phyloP scores from a whole-genome alignment of 1,139 yeast species.

The Saccharomyces hybrid region DNA sequence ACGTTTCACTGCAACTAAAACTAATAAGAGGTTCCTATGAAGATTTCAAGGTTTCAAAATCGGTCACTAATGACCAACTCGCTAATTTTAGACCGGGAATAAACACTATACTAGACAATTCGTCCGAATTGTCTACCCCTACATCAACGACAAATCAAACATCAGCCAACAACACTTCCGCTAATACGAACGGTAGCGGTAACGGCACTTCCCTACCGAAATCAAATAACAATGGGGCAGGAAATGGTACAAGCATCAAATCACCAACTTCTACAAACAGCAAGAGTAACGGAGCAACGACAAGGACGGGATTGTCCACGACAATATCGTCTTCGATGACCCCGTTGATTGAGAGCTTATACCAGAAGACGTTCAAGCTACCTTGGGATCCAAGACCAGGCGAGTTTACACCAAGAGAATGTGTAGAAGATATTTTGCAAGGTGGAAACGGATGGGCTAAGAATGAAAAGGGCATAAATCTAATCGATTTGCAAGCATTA shows the following conservation, averaged over 20 bases:
- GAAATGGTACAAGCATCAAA: neutral
- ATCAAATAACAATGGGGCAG: neutral
- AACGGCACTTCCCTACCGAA: constrained; percentile 2
- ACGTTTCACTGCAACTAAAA: constrained; percentile 41
- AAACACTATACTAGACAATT: constrained; percentile 18
- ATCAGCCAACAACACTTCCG: constrained; percentile 9
- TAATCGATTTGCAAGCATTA: constrained; percentile 38
- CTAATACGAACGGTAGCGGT: neutral
- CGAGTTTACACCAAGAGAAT: constrained; percentile 63
- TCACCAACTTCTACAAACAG: neutral
- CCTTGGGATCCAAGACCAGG: constrained; percentile 78
- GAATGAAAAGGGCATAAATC: constrained; percentile 38
- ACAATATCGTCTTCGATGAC: constrained; percentile 27
- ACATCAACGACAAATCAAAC: constrained; percentile 6
- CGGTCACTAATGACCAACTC: constrained; percentile 17
- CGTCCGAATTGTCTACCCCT: constrained; percentile 1
- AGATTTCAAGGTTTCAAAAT: constrained; percentile 22
- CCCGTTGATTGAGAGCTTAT: constrained; percentile 47
- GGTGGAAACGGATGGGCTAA: constrained; percentile 67
- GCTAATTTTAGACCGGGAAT: constrained; percentile 21
- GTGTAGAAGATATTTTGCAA: constrained; percentile 67
- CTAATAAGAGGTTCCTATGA: constrained; percentile 39
- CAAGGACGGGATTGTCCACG: constrained; percentile 5
- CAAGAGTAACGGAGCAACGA: constrained; percentile 2
- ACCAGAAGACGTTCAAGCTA: constrained; percentile 57